Evolutionary conservation across 768 basidiomycete genomes (phyloP).

Genomic region (Suillus spraguei): DNA sequence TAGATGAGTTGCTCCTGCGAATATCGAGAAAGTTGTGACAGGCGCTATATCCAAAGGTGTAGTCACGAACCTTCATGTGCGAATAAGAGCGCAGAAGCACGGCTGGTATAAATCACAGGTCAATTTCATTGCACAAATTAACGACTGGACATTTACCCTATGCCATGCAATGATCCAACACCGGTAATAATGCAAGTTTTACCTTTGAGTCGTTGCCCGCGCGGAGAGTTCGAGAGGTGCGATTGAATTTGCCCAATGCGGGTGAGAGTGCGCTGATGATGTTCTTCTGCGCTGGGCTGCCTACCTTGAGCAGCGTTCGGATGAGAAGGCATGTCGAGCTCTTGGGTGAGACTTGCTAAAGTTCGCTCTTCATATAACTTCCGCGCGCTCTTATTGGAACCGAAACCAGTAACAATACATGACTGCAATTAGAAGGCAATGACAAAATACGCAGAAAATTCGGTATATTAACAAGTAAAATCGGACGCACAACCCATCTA

Average conservation of each 20-base stretch:
- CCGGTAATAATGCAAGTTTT: conserved; percentile 92
- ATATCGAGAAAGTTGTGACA: conserved; percentile 6
- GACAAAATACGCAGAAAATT: background rate
- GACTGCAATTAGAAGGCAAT: background rate
- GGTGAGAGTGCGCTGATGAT: conserved; percentile 59
- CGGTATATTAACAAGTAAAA: background rate
- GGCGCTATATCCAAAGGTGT: conserved; percentile 8
- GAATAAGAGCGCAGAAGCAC: conserved; percentile 70
- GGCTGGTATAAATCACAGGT: conserved; percentile 41
- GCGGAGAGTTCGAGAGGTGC: conserved; percentile 59
- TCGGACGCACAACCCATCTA: background rate
- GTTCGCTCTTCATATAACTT: background rate
- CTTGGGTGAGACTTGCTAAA: background rate
- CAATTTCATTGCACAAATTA: conserved; percentile 10
- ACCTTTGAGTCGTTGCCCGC: conserved; percentile 58
- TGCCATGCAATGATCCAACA: conserved; percentile 83
- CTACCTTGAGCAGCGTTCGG: conserved; percentile 12
- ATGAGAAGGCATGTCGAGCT: conserved; percentile 5
- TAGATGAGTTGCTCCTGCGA: conserved; percentile 70
- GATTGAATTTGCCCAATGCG: conserved; percentile 69
- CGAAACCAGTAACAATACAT: background rate
- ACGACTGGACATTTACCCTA: conserved; percentile 60
- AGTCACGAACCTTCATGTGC: conserved; percentile 71
- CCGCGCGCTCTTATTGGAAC: conserved; percentile 1
- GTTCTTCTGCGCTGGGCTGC: conserved; percentile 44